Conservation (phyloP, 1,139 yeast genomes). For the Saccharomyces hybrid region DNA sequence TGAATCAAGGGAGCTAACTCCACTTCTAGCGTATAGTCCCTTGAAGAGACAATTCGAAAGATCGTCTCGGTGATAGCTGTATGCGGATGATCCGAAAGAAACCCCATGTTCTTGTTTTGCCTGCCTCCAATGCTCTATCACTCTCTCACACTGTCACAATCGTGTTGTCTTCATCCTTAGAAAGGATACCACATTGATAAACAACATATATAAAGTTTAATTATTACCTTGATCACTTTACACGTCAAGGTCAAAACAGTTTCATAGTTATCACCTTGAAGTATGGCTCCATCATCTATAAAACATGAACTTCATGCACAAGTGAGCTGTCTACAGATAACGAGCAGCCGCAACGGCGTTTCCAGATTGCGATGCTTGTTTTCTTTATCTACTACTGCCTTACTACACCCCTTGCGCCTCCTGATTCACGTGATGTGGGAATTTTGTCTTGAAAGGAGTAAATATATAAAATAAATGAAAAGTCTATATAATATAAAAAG, state of each 20-base stretch:
- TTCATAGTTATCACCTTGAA: neutral
- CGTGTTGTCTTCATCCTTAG: neutral
- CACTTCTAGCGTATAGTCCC: conserved; percentile 36
- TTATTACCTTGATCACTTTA: neutral
- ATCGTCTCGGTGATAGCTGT: conserved; percentile 50
- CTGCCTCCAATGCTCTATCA: neutral
- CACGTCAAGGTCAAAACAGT: neutral
- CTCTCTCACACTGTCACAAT: neutral
- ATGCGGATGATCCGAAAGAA: conserved; percentile 43
- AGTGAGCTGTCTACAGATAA: neutral
- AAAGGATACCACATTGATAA: neutral
- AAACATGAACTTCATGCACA: neutral
- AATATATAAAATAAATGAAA: neutral
- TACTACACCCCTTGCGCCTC: neutral
- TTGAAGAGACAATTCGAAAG: conserved; percentile 40
- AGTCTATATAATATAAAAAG: neutral
- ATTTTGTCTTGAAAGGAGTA: neutral
- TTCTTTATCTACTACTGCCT: neutral
- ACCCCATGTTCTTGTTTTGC: conserved; percentile 35
- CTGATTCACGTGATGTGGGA: neutral
- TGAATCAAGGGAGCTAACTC: conserved; percentile 34
- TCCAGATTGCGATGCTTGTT: neutral
- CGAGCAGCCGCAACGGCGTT: neutral
- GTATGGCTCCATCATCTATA: neutral
- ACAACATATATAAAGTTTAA: neutral